Base-by-base conservation (phyloP, 192 early-diverging fungal species). In the Rhizophagus clarus region DNA sequence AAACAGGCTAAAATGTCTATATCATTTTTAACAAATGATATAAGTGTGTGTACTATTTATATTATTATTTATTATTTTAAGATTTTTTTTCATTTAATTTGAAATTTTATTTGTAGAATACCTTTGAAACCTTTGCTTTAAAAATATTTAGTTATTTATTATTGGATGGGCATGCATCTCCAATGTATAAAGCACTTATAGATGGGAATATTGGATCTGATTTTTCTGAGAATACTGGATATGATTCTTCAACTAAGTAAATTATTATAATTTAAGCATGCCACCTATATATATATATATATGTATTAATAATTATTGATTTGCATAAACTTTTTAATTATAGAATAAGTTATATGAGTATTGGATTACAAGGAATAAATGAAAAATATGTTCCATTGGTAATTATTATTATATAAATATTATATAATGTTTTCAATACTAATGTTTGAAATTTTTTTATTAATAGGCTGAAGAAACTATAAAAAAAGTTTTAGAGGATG, bases 151-250 rank as follows among this genome's bases (percentile, higher is more conserved):
- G 94, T 3, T 89, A 88, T 67, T 86, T 99, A 72, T 85, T 99
- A n/a, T 85, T 95, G 17, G 92, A 95, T 81, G 97, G 97, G 9
- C 88, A 96, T 61, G 90, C 95, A 15, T 91, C 95, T 26, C 97
- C 97, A 17, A 96, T 99, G 95, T 95, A 97, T 83, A 89, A 96
- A 81, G 94, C 94, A 40, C 86, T 99, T 76, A 97, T 99, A 64
- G 96, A 97, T 79, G 89, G 93, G 67, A 92, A 94, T 61, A 83
- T 99, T 10, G 97, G 95, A 42, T 89, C 94, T 0, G 97, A 97
- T 71, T 99, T 96, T 86, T 92, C 92, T 68, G 88, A 93, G 12
- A 95, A 94, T 72, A 97, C 95, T 20, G 97, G 97, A n/a, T 99
- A 97, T 81, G 93, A 94, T 81, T 85, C 87, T 40, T 92, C 88